A percentile compares a stretch with the other conserved stretches of the same genome.
Conservation (phyloP, 2,329 filamentous ascomycete species). For the Ceratocystis albifundus region DNA sequence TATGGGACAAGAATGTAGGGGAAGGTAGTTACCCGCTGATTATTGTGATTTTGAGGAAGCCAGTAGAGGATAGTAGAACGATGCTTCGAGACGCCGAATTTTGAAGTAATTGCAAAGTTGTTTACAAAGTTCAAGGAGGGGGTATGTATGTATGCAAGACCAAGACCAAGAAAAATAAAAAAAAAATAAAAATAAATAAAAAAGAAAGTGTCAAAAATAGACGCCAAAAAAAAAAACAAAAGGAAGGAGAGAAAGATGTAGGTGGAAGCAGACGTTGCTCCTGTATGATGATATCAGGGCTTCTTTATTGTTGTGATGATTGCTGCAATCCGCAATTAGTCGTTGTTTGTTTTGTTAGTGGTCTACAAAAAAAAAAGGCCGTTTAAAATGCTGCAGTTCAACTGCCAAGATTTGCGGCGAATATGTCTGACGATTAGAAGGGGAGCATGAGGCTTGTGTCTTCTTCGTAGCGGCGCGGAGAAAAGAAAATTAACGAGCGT, state of each 20-base stretch:
- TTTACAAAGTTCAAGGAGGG: slow-evolving; percentile 3
- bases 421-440: not conserved
- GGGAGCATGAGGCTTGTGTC: not conserved
- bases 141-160: not conserved
- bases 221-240: not conserved
- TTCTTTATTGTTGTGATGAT: not conserved
- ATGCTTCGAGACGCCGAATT: not conserved
- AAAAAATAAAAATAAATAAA: not conserved
- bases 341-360: slow-evolving; percentile 1
- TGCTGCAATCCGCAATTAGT: not conserved
- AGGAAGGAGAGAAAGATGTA: slow-evolving; percentile 6
- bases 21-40: slow-evolving; percentile 9
- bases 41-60: not conserved
- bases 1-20: slow-evolving; percentile 6
- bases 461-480: not conserved
- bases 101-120: not conserved
- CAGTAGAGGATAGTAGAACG: too few species aligned
- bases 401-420: not conserved
- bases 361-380: not conserved
- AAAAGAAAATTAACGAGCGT: not conserved
- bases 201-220: slow-evolving; percentile 5
- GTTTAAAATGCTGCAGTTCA: not conserved
- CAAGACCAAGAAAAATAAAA: not conserved
- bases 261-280: not conserved
- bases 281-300: not conserved